phyloP scores from a whole-genome alignment of 176 grass and related monocot species.

The Lolium rigidum region DNA sequence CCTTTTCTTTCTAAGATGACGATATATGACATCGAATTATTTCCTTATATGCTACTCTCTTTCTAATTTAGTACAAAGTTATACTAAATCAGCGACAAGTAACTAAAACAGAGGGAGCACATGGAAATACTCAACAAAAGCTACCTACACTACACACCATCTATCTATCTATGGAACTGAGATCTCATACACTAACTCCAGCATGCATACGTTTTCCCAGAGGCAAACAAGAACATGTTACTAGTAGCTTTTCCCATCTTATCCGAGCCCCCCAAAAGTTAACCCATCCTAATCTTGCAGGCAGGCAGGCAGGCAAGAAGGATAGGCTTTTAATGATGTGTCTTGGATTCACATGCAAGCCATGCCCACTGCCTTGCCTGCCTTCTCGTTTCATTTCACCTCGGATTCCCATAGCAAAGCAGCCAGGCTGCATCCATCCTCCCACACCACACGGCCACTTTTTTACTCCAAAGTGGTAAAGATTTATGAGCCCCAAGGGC shows the following conservation, averaged over 20 bases:
- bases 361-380: background rate
- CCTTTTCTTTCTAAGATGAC: background rate
- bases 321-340: constrained; percentile 6
- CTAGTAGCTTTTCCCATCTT: background rate
- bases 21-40: background rate
- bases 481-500: background rate
- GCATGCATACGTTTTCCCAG: background rate
- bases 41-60: background rate
- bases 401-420: constrained; percentile 8
- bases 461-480: background rate
- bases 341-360: constrained; percentile 29
- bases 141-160: background rate
- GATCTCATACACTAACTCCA: background rate
- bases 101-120: too few relatives aligned
- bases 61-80: too few relatives aligned
- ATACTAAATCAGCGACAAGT: too few relatives aligned
- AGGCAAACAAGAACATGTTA: constrained; percentile 4
- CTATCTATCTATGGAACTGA: background rate
- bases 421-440: background rate
- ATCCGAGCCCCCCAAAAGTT: background rate
- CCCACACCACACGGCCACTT: background rate
- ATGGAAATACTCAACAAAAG: too few relatives aligned
- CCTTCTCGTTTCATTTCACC: background rate
- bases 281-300: background rate
- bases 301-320: background rate